Evolutionary conservation across 1,284 basidiomycete genomes (phyloP).

Genomic region (Ceratobasidium theobromae): DNA sequence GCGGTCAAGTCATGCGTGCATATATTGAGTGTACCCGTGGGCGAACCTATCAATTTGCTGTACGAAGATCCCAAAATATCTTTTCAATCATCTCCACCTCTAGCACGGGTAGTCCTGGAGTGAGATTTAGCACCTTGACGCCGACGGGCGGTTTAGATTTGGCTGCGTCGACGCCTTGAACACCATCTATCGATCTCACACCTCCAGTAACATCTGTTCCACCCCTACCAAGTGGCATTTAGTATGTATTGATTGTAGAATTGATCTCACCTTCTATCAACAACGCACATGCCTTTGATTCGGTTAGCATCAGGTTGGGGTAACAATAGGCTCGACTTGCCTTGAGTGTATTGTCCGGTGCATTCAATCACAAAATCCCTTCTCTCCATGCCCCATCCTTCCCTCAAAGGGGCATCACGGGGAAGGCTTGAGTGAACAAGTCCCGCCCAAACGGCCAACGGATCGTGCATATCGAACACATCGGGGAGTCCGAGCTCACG

Average conservation of each 20-base stretch:
- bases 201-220: constrained; percentile 31
- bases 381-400: constrained; percentile 42
- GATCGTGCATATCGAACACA: constrained; percentile 87
- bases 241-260: background rate
- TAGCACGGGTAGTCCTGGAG: background rate
- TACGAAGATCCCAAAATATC: constrained; percentile 18
- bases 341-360: constrained; percentile 45
- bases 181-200: constrained; percentile 30
- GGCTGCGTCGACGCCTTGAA: background rate
- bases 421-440: constrained; percentile 55
- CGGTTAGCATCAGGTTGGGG: too few relatives aligned
- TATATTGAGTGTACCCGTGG: background rate
- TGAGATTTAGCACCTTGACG: constrained; percentile 3
- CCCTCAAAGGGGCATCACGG: constrained; percentile 2
- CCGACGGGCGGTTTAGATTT: background rate
- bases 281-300: constrained; percentile 48
- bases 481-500: constrained; percentile 71
- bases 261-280: constrained; percentile 43
- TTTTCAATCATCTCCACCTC: constrained; percentile 1
- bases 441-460: constrained; percentile 78
- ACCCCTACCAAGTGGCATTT: constrained; percentile 17
- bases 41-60: background rate
- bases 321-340: too few relatives aligned
- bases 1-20: too few relatives aligned
- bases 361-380: constrained; percentile 47